Base-by-base conservation (phyloP, 352 stramenopile genomes). In the Pythium scleroteichum region DNA sequence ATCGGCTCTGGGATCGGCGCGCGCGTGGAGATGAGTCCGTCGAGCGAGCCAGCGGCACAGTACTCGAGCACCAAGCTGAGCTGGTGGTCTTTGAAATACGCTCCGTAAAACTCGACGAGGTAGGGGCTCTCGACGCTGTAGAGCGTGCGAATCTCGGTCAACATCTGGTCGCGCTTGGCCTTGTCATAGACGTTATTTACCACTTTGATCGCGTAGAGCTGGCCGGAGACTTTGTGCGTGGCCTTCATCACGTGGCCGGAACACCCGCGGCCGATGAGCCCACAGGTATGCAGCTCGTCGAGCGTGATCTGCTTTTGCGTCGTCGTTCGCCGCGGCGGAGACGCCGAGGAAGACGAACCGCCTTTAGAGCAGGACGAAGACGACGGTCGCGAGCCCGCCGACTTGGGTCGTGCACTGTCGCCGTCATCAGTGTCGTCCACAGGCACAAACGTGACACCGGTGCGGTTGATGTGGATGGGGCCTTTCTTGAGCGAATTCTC, bases 121-220 rank as follows among this genome's bases (percentile, higher is more conserved):
- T 72, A 83, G 0, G 82, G 66, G 22, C 77, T 92, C 44, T 85
- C 73, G 33, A 90, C 80, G 45, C 74, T 80, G 61, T 91, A 92
- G 1, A 92, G 59, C 32, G 79, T 89, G 47, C 81, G 78, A 60
- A 92, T 91, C 69, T 92, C 83, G 20, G 78, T 90, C 35, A 92
- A 66, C 61, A 92, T 75, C 53, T 91, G 83, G 47, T 91, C 69
- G 29, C 81, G 77, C 50, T 89, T 87, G 39, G 66, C 54, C 56
- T 89, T 90, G 74, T 92, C 83, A 68, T 90, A 80, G 22, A 92
- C 78, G 59, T 90, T 90, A 45, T 81, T 84, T 17, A 87, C 69
- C 24, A 91, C 66, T 68, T 91, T 91, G 62, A 89, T 71, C 10
- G 78, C 81, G 49, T 83, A 91, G 16, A 87, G 54, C 22, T 59